phyloP scores from a whole-genome alignment of 169 alveolate genomes.

The Theileria equi region DNA sequence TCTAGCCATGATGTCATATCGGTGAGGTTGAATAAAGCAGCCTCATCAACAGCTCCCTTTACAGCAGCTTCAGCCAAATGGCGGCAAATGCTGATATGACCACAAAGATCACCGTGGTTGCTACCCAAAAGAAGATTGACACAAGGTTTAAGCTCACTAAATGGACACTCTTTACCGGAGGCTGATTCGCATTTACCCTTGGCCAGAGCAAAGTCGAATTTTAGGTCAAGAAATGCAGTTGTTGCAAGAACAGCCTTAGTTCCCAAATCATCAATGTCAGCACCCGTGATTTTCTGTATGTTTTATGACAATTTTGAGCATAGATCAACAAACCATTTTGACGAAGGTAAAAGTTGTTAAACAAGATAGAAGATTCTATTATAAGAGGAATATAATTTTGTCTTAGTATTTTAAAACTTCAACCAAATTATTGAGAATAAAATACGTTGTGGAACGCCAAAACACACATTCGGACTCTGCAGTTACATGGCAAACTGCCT shows the following conservation, averaged over 20 bases:
- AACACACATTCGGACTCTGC: no score
- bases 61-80: constrained; percentile 40
- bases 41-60: constrained; percentile 20
- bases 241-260: constrained; percentile 59
- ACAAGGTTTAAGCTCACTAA: constrained; percentile 53
- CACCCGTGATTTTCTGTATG: constrained; percentile 57
- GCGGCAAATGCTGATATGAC: constrained; percentile 39
- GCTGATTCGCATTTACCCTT: constrained; percentile 53
- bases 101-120: constrained; percentile 42
- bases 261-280: constrained; percentile 46
- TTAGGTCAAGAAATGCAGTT: constrained; percentile 33
- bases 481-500: no score
- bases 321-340: no score
- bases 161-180: constrained; percentile 41
- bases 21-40: constrained; percentile 31
- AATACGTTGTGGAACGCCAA: no score
- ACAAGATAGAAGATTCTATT: no score
- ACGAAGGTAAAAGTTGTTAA: no score
- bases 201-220: constrained; percentile 36
- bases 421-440: no score
- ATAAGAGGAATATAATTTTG: no score
- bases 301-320: no score
- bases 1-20: constrained; percentile 73
- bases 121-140: constrained; percentile 36
- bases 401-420: no score